phyloP scores from a whole-genome alignment of 768 basidiomycete species.

The Xerocomus potaroensis region DNA sequence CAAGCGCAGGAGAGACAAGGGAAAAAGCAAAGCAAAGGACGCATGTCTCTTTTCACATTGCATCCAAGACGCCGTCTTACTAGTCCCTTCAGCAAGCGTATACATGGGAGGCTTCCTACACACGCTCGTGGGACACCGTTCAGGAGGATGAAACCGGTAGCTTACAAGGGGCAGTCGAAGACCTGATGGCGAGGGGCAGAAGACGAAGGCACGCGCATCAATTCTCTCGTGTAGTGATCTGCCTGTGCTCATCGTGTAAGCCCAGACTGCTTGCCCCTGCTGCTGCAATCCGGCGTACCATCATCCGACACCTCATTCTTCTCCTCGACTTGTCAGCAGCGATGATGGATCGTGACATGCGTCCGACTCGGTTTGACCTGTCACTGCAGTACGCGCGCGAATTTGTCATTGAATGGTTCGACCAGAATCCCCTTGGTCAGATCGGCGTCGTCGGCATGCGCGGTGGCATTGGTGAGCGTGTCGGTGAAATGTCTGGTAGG shows the following conservation, averaged over 20 bases:
- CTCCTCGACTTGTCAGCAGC: slow-evolving; percentile 88
- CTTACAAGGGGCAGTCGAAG: slow-evolving; percentile 84
- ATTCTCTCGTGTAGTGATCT: not conserved
- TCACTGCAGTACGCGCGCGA: slow-evolving; percentile 86
- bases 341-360: slow-evolving; percentile 96
- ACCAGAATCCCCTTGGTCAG: slow-evolving; percentile 97
- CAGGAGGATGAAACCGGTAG: slow-evolving; percentile 95
- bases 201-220: slow-evolving; percentile 61
- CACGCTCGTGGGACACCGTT: slow-evolving; percentile 94
- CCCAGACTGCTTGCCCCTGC: slow-evolving; percentile 74
- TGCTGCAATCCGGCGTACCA: slow-evolving; percentile 85
- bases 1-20: slow-evolving; percentile 53
- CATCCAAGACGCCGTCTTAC: not conserved
- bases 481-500: slow-evolving; percentile 91
- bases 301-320: slow-evolving; percentile 92
- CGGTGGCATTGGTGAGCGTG: slow-evolving; percentile 83
- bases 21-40: slow-evolving; percentile 35
- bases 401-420: slow-evolving; percentile 96
- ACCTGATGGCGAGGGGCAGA: slow-evolving; percentile 80
- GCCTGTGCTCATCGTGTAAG: slow-evolving; percentile 4
- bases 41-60: slow-evolving; percentile 12
- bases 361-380: slow-evolving; percentile 90
- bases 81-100: slow-evolving; percentile 60
- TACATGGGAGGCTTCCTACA: slow-evolving; percentile 95
- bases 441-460: slow-evolving; percentile 94